Conservation (phyloP, 345 rosid species). For the Syzygium aqueum region DNA sequence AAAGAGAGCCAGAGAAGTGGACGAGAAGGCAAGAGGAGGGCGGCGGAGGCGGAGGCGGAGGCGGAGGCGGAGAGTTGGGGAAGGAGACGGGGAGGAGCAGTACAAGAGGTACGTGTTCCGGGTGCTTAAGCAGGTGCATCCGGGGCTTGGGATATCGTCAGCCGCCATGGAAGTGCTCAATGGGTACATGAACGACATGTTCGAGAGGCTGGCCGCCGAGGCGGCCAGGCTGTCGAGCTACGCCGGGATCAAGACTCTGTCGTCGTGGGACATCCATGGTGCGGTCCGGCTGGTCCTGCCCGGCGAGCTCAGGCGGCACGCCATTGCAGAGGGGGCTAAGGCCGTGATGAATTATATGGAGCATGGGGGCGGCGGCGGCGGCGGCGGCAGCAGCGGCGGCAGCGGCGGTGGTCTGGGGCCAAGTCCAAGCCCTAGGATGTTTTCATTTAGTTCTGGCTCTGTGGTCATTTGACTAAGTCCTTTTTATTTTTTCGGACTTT, state of each 20-base stretch:
- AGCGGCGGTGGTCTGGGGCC: no score
- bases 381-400: not conserved
- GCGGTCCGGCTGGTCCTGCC: conserved; percentile 67
- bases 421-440: not conserved
- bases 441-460: not conserved
- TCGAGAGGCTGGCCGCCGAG: conserved; percentile 57
- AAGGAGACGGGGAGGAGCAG: conserved; percentile 13
- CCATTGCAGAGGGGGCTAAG: conserved; percentile 63
- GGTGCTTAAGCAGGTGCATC: conserved; percentile 71
- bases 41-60: conserved; percentile 4
- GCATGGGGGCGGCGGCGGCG: not conserved
- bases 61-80: conserved; percentile 6
- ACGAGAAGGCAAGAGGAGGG: conserved; percentile 4
- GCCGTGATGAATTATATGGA: conserved; percentile 40
- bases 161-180: conserved; percentile 64
- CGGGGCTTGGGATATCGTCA: conserved; percentile 49
- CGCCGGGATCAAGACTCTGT: conserved; percentile 28
- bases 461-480: not conserved
- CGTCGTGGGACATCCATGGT: conserved; percentile 60
- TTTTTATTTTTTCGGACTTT: not conserved
- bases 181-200: conserved; percentile 62
- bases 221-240: conserved; percentile 41
- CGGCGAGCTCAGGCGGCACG: conserved; percentile 72
- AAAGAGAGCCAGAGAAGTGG: not conserved
- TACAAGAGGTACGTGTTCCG: conserved; percentile 55